Evolutionary conservation across 371 early-diverging fungal species (phyloP).

Genomic region (Conidiobolus incongruus): DNA sequence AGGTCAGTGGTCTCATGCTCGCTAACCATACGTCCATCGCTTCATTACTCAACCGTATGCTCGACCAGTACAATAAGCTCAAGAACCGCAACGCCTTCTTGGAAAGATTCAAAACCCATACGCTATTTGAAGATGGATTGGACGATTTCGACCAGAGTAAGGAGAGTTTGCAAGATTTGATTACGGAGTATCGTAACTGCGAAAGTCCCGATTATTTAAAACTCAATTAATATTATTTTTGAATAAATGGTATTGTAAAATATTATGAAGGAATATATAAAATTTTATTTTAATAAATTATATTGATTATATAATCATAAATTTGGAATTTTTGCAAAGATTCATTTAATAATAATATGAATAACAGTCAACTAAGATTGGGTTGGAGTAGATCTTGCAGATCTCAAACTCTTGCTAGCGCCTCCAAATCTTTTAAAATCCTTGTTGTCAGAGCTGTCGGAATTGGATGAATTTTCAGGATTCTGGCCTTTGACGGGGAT

Average conservation of each 20-base stretch:
- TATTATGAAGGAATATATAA: background rate
- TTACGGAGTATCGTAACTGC: slow-evolving; percentile 84
- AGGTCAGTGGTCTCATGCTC: slow-evolving; percentile 93
- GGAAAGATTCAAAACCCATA: slow-evolving; percentile 80
- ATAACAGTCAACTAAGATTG: too few species aligned
- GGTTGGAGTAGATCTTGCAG: too few species aligned
- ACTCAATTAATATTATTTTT: slow-evolving; percentile 10
- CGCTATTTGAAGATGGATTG: slow-evolving; percentile 58
- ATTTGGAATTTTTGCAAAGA: too few species aligned
- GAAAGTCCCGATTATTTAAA: slow-evolving; percentile 69
- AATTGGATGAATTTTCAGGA: too few species aligned
- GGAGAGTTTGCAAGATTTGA: slow-evolving; percentile 51
- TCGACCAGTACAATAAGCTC: slow-evolving; percentile 91
- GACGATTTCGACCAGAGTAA: slow-evolving; percentile 81
- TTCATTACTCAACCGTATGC: slow-evolving; percentile 78
- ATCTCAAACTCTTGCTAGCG: too few species aligned
- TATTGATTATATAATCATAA: too few species aligned
- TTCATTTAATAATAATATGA: too few species aligned
- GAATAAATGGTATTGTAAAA: background rate
- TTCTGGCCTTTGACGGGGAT: slow-evolving; percentile 9
- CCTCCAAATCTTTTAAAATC: too few species aligned
- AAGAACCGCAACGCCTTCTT: slow-evolving; percentile 97
- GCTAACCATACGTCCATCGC: slow-evolving; percentile 96
- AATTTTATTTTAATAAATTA: too few species aligned
- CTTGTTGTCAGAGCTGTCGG: too few species aligned